Evolutionary conservation across 345 rosid species (phyloP).

Genomic region (Euphorbia peplus): DNA sequence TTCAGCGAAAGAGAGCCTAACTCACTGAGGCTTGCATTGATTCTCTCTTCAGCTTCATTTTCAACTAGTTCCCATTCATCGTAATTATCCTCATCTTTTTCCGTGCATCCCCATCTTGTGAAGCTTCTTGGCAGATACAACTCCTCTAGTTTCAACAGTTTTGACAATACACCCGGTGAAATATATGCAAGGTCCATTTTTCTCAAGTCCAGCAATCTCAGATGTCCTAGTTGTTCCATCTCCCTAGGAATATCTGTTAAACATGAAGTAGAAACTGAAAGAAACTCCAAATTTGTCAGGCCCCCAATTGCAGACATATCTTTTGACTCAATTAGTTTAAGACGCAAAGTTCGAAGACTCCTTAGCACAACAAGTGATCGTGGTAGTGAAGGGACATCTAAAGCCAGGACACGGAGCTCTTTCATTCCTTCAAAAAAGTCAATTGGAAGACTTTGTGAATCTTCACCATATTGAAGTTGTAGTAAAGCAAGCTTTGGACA

Average conservation of each 20-base stretch:
- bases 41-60: not conserved
- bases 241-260: not conserved
- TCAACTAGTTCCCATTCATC: not conserved
- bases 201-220: not conserved
- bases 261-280: not conserved
- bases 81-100: not conserved
- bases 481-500: not conserved
- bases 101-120: not conserved
- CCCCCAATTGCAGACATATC: not conserved
- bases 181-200: not conserved
- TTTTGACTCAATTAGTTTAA: not conserved
- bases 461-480: not conserved
- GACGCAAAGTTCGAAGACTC: not conserved
- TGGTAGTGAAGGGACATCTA: not conserved
- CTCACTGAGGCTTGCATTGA: not conserved
- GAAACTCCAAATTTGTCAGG: not conserved
- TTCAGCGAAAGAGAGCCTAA: not conserved
- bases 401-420: not conserved
- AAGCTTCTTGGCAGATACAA: not conserved
- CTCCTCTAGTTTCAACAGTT: not conserved
- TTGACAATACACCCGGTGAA: not conserved
- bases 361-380: not conserved
- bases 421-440: not conserved
- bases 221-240: not conserved
- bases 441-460: not conserved